Base-by-base conservation (phyloP, 2,329 filamentous ascomycete genomes). In the Aspergillus sp. region DNA sequence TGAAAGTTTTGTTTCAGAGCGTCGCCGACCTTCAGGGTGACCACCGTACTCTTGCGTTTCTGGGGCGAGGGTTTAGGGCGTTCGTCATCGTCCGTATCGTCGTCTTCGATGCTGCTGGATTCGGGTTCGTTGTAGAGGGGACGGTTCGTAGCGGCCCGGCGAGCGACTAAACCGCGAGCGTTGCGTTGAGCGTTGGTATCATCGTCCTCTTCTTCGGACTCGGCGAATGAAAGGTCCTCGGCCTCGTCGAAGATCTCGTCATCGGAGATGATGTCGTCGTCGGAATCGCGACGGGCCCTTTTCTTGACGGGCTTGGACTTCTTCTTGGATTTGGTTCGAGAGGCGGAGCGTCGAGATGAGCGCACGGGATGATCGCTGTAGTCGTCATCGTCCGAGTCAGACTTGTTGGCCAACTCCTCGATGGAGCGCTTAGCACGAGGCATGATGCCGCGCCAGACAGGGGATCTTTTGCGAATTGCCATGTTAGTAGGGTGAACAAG, bases 71-170 rank as follows among this genome's bases (percentile, higher is more conserved):
- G 44, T 19, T 39, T 47, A 25, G 59, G 30, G 11, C 64, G 62
- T 8, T 71, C 65, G 5, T 71, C 66, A 3, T 67, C 66, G 19
- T 71, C 67, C 5, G 67, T 66, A 38, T 71, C 71, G 30, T 70
- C 71, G 30, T 73, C 70, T 2, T 72, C 80, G 8, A 73, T 69
- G 41, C 70, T 71, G 36, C 76, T 75, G 42, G 81, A 79, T 25
- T 82, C 80, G 55, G 78, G 81, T 70, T 87, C 85, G 64, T 85
- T 81, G 78, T 88, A 88, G 32, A 78, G 80, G 48, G 82, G 78
- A 23, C 75, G 72, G 66, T 85, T 83, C 68, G 83, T 83, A 10
- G 83, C 81, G n/a, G 81, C 83, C 60, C 79, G 79, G 63, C 86
- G 82, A 64, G 83, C 81, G 48, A 82, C 80, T 51, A 84, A 78